Percentiles rank a stretch among this genome's conserved stretches.
These are phyloP conservation scores for Seiridium cupressi DNA, from an alignment of 2,329 filamentous ascomycete species.

Conservation along the genomic window DNA sequence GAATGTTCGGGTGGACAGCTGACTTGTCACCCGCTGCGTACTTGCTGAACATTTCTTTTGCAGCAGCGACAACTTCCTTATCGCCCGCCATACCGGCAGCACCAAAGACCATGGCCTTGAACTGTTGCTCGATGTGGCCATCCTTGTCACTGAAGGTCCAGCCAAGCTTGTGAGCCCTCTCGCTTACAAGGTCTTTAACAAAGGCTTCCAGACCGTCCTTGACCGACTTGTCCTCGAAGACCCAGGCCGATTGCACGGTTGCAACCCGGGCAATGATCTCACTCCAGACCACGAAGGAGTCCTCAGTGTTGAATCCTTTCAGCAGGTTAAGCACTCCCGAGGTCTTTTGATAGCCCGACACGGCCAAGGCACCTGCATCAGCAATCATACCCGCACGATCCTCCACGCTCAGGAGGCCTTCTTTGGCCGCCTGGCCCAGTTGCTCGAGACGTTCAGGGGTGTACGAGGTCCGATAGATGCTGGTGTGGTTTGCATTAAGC, in stretches of 20 bases:
- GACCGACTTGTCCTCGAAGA: constrained; percentile 75
- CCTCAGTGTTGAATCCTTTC: constrained; percentile 80
- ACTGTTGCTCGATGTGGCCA: constrained; percentile 88
- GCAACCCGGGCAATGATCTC: constrained; percentile 80
- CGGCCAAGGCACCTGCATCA: constrained; percentile 84
- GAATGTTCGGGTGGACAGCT: constrained; percentile 89
- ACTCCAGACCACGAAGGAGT: constrained; percentile 92
- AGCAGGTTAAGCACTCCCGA: constrained; percentile 83
- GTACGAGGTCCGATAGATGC: constrained; percentile 89
- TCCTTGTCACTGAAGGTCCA: constrained; percentile 86
- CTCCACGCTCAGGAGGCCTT: constrained; percentile 78
- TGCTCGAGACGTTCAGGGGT: constrained; percentile 79
- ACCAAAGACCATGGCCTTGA: constrained; percentile 89
- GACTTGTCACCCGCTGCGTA: constrained; percentile 75
- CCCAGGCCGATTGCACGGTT: constrained; percentile 80
- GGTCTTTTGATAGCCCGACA: constrained; percentile 90
- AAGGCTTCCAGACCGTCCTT: constrained; percentile 80
- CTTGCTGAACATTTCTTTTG: constrained; percentile 87
- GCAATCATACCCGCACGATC: constrained; percentile 94
- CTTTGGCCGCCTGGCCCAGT: constrained; percentile 81
- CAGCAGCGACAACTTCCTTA: constrained; percentile 71
- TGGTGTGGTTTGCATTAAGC: constrained; percentile 91
- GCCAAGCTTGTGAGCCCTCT: constrained; percentile 81
- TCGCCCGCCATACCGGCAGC: constrained; percentile 80
- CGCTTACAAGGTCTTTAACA: constrained; percentile 72